Evolutionary conservation across 805 yeast genomes (phyloP), one percentile per base, ranked within the genome.

Genomic region (Yarrowia osloensis): DNA sequence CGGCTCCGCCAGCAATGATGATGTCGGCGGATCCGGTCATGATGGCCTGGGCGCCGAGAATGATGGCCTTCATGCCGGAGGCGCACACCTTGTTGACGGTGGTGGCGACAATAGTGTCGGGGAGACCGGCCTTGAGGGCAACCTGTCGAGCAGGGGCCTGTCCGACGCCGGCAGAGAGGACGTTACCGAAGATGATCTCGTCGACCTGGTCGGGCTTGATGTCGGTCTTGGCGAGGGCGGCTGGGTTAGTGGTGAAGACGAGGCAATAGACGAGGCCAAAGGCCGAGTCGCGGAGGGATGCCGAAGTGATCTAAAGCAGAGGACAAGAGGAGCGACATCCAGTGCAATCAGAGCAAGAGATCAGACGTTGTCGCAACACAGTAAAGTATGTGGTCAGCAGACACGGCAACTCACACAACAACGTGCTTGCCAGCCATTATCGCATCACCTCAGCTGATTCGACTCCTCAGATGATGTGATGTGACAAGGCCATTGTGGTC

Each of bases 91-190:
- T 94, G 85, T 95, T 95, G 72, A 94, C 84, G 44, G 98, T 89
- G 66, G 97, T 85, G 68, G 97, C 96, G 57, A 91, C 89, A 66
- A 91, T 87, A 69, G 85, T 81, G 71, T 88, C 86, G 62, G 91
- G 86, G 65, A 95, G 83, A 17, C 98, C 98, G 21, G 98, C 89
- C 74, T 87, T 88, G 71, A 94, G 75, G 17, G 97, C 97, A 67
- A 94, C 98, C 81, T 94, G 99, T 80, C 98, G 88, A 39, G 99
- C 99, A 50, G 99, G 98, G 68, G 94, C 92, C 81, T 94, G 99
- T 70, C 99, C 98, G 69, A 90, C 88, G 74, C 91, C 91, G 70
- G 98, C 98, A 75, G 90, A 90, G 74, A 91, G 79, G 61, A 92
- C 99, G 74, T 91, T 90, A 74, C 99, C 99, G 77, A 92, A 92